A percentile compares a stretch with the other conserved stretches of the same genome.
phyloP scores from a whole-genome alignment of 2,329 filamentous ascomycete species.

The Nemania serpens region DNA sequence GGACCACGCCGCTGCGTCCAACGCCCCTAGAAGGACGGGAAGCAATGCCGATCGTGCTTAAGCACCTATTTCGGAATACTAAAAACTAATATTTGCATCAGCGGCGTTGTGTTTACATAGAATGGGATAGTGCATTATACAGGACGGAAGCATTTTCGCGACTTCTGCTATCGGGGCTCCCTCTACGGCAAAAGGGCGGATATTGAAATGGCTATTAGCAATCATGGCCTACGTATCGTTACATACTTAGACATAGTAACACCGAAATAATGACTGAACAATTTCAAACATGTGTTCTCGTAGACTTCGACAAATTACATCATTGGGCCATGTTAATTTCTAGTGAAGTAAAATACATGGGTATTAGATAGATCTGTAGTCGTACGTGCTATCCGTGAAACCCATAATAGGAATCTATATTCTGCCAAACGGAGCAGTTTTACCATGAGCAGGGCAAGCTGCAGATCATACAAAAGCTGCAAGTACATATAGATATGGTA shows the following conservation, averaged over 20 bases:
- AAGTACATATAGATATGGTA: too few species aligned
- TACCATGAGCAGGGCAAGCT: too few species aligned
- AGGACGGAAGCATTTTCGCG: background rate
- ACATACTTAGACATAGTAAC: background rate
- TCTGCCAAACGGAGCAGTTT: too few species aligned
- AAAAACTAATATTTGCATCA: constrained; percentile 9
- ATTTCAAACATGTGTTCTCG: background rate
- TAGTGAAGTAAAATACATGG: too few species aligned
- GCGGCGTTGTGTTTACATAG: constrained; percentile 10
- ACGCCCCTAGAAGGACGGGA: constrained; percentile 40
- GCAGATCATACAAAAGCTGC: too few species aligned
- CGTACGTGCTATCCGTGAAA: too few species aligned
- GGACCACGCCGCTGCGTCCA: constrained; percentile 44
- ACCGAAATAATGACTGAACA: background rate
- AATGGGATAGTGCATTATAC: background rate
- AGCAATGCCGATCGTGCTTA: constrained; percentile 34
- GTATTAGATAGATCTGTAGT: too few species aligned
- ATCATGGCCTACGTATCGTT: background rate
- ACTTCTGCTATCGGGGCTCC: too few species aligned
- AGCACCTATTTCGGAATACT: background rate
- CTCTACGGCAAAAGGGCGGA: background rate
- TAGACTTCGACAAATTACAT: background rate
- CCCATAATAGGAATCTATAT: too few species aligned
- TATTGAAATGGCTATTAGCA: background rate
- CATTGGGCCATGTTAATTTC: too few species aligned